Evolutionary conservation across 169 alveolate species (phyloP).

Genomic region (Neospora caninum): DNA sequence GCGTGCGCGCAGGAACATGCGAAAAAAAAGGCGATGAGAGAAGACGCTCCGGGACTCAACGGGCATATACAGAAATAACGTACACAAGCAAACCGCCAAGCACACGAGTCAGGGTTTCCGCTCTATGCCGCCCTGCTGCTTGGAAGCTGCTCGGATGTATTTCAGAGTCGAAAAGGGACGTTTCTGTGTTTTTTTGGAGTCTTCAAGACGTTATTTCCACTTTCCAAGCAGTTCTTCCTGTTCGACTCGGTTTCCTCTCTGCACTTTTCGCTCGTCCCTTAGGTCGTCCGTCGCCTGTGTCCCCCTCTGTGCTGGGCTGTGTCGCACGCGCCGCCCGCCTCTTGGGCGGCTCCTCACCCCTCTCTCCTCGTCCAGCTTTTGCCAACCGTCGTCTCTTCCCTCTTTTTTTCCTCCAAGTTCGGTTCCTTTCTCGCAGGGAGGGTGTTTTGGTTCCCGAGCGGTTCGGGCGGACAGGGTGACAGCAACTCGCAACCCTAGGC

Average conservation of each 20-base stretch:
- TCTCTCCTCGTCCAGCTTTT: background rate
- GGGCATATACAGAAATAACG: background rate
- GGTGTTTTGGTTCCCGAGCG: background rate
- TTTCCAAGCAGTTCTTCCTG: background rate
- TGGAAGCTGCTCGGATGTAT: background rate
- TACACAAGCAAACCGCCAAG: background rate
- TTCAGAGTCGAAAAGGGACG: background rate
- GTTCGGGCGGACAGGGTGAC: background rate
- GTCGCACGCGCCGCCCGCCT: background rate
- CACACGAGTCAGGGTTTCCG: background rate
- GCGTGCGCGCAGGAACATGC: constrained; percentile 2
- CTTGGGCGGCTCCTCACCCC: background rate
- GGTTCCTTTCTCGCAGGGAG: background rate
- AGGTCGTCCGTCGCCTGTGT: background rate
- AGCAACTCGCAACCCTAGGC: background rate
- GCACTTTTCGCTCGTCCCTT: background rate
- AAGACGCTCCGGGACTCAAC: background rate
- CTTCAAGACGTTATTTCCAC: background rate
- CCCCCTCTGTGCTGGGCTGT: constrained; percentile 7
- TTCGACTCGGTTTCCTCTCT: background rate
- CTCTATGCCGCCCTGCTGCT: background rate
- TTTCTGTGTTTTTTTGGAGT: background rate
- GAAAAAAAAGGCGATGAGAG: background rate
- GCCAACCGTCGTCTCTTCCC: background rate
- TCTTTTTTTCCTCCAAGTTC: background rate